Evolutionary conservation across 768 basidiomycete genomes (phyloP).

Genomic region (Boletus barrowsii): DNA sequence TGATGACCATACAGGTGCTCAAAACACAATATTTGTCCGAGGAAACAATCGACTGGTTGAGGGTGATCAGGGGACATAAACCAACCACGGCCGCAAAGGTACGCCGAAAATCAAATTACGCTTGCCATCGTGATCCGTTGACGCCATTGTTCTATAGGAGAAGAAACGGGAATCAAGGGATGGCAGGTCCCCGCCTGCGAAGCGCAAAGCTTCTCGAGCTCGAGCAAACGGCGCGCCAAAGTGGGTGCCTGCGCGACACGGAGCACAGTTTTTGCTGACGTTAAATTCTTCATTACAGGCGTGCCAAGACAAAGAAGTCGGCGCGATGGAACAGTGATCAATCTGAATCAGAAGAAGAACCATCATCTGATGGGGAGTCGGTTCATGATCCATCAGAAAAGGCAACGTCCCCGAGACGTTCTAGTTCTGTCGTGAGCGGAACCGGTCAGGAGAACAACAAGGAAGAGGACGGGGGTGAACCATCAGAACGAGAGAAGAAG

Average conservation of each 20-base stretch:
- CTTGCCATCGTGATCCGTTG: slow-evolving; percentile 3
- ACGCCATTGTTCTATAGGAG: slow-evolving; percentile 28
- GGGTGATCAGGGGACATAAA: slow-evolving; percentile 42
- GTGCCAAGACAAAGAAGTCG: slow-evolving; percentile 27
- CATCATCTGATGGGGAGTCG: slow-evolving; percentile 23
- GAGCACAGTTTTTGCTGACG: slow-evolving; percentile 7
- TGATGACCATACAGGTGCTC: slow-evolving; percentile 47
- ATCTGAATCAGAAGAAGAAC: slow-evolving; percentile 29
- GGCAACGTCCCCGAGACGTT: slow-evolving; percentile 19
- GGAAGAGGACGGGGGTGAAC: slow-evolving; percentile 27
- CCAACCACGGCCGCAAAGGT: slow-evolving; percentile 30
- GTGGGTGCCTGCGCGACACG: slow-evolving; percentile 13
- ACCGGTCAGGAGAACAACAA: slow-evolving; percentile 29
- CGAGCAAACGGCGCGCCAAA: slow-evolving; percentile 28
- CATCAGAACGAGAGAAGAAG: slow-evolving; percentile 33
- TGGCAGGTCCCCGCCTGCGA: slow-evolving; percentile 45
- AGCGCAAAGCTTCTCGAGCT: slow-evolving; percentile 49
- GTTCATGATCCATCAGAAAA: slow-evolving; percentile 42
- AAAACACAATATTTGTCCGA: slow-evolving; percentile 68
- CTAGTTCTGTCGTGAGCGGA: slow-evolving; percentile 41
- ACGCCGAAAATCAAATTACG: slow-evolving; percentile 5
- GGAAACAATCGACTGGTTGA: slow-evolving; percentile 55
- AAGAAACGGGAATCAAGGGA: slow-evolving; percentile 37
- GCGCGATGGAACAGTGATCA: slow-evolving; percentile 33
- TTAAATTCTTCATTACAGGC: slow-evolving; percentile 10